These are phyloP conservation scores for Plasmopara halstedii DNA, from an alignment of 352 stramenopile genomes.

Conservation along the genomic window DNA sequence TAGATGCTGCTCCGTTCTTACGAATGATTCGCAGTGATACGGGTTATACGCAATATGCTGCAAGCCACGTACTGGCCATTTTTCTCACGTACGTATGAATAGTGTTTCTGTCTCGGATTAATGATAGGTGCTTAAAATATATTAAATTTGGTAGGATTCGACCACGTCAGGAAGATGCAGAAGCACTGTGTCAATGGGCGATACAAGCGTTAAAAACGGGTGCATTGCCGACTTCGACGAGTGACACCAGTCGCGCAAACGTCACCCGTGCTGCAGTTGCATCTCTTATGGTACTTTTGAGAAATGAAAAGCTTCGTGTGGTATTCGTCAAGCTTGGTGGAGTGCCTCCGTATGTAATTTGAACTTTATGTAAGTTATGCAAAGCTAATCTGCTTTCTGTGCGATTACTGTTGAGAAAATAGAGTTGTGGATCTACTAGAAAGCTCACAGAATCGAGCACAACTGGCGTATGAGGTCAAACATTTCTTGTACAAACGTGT, in stretches of 20 bases:
- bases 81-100: slow-evolving; percentile 58
- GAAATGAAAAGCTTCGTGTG: slow-evolving; percentile 79
- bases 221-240: slow-evolving; percentile 36
- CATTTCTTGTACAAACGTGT: background rate
- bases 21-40: slow-evolving; percentile 80
- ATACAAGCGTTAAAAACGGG: slow-evolving; percentile 68
- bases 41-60: slow-evolving; percentile 80
- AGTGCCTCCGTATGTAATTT: slow-evolving; percentile 75
- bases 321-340: slow-evolving; percentile 88
- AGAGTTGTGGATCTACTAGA: slow-evolving; percentile 70
- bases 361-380: background rate
- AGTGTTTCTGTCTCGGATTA: too few relatives aligned
- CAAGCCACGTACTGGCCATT: slow-evolving; percentile 69
- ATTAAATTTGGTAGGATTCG: slow-evolving; percentile 39
- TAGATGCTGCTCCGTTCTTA: slow-evolving; percentile 76
- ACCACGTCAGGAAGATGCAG: slow-evolving; percentile 69
- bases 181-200: slow-evolving; percentile 69
- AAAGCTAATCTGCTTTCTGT: slow-evolving; percentile 1
- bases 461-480: slow-evolving; percentile 91
- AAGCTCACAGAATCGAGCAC: slow-evolving; percentile 78
- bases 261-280: slow-evolving; percentile 83
- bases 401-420: slow-evolving; percentile 1
- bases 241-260: slow-evolving; percentile 61
- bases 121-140: slow-evolving; percentile 5
- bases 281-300: slow-evolving; percentile 89